Evolutionary conservation across 495 filamentous ascomycete species (phyloP).

Genomic region (Lepidopterella palustris): DNA sequence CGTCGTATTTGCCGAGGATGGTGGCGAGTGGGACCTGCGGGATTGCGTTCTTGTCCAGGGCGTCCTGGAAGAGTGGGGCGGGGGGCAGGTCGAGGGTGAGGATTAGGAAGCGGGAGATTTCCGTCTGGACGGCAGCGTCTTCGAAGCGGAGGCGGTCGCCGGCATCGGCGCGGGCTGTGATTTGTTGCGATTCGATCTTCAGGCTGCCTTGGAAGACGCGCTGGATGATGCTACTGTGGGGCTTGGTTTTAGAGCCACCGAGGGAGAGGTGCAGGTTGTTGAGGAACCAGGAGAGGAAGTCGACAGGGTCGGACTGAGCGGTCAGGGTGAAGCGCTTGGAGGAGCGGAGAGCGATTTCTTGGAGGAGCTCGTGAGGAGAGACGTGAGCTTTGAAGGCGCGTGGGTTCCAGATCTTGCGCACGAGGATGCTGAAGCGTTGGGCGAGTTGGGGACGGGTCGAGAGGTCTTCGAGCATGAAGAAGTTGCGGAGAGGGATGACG

Average conservation of each 20-base stretch:
- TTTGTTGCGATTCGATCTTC: slow-evolving; percentile 86
- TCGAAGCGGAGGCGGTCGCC: slow-evolving; percentile 89
- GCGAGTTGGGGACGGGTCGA: slow-evolving; percentile 52
- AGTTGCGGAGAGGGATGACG: slow-evolving; percentile 84
- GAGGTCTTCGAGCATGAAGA: slow-evolving; percentile 79
- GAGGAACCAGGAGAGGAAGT: slow-evolving; percentile 95
- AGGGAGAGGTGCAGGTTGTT: slow-evolving; percentile 90
- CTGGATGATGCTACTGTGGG: slow-evolving; percentile 74
- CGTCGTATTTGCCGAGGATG: slow-evolving; percentile 92
- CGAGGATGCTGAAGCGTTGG: slow-evolving; percentile 79
- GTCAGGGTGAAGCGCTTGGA: slow-evolving; percentile 91
- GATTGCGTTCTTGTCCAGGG: slow-evolving; percentile 85
- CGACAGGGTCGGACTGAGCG: slow-evolving; percentile 86
- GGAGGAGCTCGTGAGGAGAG: slow-evolving; percentile 92
- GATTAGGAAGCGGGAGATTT: slow-evolving; percentile 73
- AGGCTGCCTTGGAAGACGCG: slow-evolving; percentile 88
- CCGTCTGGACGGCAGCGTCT: slow-evolving; percentile 75
- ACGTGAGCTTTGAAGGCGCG: slow-evolving; percentile 96
- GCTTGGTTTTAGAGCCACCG: slow-evolving; percentile 82
- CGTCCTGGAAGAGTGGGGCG: slow-evolving; percentile 94
- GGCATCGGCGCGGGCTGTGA: slow-evolving; percentile 84
- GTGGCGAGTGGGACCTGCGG: slow-evolving; percentile 88
- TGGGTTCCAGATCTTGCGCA: slow-evolving; percentile 97
- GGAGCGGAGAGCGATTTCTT: slow-evolving; percentile 84
- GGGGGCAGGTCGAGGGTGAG: slow-evolving; percentile 88